Evolutionary conservation across 1,284 basidiomycete species (phyloP).

Genomic region (Ustilago curta): DNA sequence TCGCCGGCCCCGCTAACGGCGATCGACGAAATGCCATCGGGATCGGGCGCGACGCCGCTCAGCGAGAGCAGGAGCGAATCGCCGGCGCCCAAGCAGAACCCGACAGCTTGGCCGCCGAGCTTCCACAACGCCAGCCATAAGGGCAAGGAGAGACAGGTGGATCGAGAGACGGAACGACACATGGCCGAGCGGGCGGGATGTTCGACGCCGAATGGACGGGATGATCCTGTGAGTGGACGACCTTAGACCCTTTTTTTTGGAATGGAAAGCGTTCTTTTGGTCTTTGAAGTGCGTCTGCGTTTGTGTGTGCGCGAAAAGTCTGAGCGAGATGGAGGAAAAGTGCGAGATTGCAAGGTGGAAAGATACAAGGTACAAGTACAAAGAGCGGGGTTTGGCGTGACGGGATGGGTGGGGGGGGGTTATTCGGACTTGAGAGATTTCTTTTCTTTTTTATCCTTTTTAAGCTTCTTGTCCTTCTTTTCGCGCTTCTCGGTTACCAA

Average conservation of each 20-base stretch:
- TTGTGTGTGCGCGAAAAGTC: neutral
- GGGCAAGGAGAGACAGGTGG: constrained; percentile 18
- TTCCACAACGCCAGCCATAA: constrained; percentile 17
- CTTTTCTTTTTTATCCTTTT: constrained; percentile 18
- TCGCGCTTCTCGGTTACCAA: constrained; percentile 22
- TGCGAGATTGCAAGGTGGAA: neutral
- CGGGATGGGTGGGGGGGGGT: too few relatives aligned
- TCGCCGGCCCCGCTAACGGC: constrained; percentile 38
- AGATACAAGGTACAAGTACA: constrained; percentile 14
- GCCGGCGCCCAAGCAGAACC: neutral
- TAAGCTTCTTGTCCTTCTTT: constrained; percentile 36
- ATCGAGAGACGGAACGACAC: constrained; percentile 5
- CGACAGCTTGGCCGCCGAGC: constrained; percentile 17
- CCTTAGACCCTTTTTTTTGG: neutral
- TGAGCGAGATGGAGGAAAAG: neutral
- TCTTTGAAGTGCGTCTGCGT: too few relatives aligned
- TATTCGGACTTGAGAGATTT: constrained; percentile 20
- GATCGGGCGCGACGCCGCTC: constrained; percentile 14
- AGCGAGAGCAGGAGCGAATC: constrained; percentile 32
- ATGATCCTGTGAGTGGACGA: constrained; percentile 26
- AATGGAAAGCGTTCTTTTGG: too few relatives aligned
- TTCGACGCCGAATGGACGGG: constrained; percentile 30
- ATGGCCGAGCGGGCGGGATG: constrained; percentile 28
- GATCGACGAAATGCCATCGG: constrained; percentile 44
- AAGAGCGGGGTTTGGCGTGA: neutral